Evolutionary conservation across 306 rosid genomes (phyloP).

Genomic region (Castanopsis chinensis): DNA sequence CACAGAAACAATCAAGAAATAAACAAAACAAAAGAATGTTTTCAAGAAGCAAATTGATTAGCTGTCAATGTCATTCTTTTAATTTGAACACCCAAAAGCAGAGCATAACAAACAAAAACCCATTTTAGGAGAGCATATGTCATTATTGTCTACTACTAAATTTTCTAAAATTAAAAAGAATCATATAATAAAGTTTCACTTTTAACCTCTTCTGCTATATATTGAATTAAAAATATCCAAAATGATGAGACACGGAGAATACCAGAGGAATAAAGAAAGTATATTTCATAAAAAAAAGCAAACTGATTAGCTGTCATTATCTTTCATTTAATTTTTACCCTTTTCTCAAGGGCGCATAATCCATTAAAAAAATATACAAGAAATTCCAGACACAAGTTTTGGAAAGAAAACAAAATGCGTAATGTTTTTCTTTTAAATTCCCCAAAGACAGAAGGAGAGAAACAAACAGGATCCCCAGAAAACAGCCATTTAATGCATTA

Average conservation of each 20-base stretch:
- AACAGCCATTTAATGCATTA: not conserved
- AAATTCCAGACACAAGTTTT: conserved; percentile 10
- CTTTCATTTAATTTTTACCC: conserved; percentile 19
- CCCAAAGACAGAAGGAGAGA: not conserved
- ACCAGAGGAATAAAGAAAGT: conserved; percentile 4
- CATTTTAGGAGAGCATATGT: not conserved
- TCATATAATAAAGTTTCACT: conserved; percentile 1
- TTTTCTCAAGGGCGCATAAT: not conserved
- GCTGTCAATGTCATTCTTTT: conserved; percentile 22
- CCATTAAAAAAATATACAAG: not conserved
- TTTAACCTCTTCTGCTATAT: conserved; percentile 6
- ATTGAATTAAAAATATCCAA: not conserved
- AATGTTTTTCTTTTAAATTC: not conserved
- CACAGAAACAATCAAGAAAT: not conserved
- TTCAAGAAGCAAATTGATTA: not conserved
- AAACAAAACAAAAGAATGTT: not conserved
- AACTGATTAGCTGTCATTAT: conserved; percentile 27
- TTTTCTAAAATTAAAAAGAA: conserved; percentile 2
- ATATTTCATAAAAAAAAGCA: conserved; percentile 1
- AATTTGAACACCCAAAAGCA: conserved; percentile 6
- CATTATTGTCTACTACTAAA: not conserved
- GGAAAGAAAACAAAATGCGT: conserved; percentile 19
- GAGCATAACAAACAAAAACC: not conserved
- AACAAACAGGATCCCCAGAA: not conserved
- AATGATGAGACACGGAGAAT: conserved; percentile 1